Conservation (phyloP, 257 asterid species). For the Echium plantagineum region DNA sequence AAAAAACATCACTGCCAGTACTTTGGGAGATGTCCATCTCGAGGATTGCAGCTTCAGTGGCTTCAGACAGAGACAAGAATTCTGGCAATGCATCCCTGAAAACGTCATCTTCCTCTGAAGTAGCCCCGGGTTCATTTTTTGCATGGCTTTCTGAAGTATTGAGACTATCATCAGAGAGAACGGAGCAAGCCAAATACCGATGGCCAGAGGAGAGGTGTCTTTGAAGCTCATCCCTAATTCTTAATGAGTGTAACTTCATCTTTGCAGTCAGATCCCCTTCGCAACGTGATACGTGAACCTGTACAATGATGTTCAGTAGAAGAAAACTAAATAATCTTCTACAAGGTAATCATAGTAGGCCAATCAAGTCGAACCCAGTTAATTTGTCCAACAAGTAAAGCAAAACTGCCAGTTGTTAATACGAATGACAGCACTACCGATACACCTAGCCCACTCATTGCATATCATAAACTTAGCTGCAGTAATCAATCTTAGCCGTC, state of each 20-base stretch:
- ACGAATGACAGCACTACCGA: too few relatives aligned
- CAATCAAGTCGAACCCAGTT: neutral
- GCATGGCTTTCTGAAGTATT: slow-evolving; percentile 32
- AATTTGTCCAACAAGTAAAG: neutral
- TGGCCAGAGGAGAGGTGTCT: slow-evolving; percentile 51
- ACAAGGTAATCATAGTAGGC: neutral
- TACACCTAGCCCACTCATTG: too few relatives aligned
- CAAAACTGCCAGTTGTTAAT: too few relatives aligned
- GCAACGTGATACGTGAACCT: slow-evolving; percentile 77
- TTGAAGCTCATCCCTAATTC: slow-evolving; percentile 84
- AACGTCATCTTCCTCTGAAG: slow-evolving; percentile 70
- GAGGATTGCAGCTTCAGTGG: slow-evolving; percentile 36
- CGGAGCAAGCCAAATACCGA: slow-evolving; percentile 79
- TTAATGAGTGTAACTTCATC: slow-evolving; percentile 87
- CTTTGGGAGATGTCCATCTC: slow-evolving; percentile 45
- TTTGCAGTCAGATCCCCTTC: slow-evolving; percentile 62
- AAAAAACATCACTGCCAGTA: slow-evolving; percentile 50
- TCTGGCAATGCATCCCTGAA: slow-evolving; percentile 88
- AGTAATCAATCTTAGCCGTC: neutral
- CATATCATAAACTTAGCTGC: too few relatives aligned
- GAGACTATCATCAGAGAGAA: slow-evolving; percentile 39
- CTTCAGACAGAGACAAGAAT: slow-evolving; percentile 58
- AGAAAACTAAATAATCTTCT: neutral
- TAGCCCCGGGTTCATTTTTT: slow-evolving; percentile 25
- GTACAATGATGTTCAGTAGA: slow-evolving; percentile 15